Evolutionary conservation across 2,329 filamentous ascomycete species (phyloP), one percentile per base, ranked within the genome.

Genomic region (Hypoxylon sp.): DNA sequence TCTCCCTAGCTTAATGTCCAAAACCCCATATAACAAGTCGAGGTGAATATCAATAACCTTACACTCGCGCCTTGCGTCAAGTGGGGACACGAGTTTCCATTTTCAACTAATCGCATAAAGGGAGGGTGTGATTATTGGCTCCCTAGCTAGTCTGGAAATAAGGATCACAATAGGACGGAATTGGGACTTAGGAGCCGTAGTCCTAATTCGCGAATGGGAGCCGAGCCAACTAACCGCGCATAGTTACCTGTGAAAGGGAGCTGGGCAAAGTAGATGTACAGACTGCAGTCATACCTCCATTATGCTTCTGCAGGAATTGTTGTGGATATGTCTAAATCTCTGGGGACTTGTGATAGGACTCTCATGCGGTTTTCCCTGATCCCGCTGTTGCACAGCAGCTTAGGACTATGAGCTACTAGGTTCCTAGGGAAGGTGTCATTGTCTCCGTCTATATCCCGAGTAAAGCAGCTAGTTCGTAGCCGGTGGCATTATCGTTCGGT

Each of bases 41-140:
- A 64, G 11, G 25, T 51, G 46, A 61, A 37, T 44, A 50, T 40
- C 40, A 54, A 54, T 42, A 55, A 37, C 30, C 44, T 20, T 33
- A 6, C 37, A 17, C 37, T 44, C 14, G 44, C 30, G 48, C 48
- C 59, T 66, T 62, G 66, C 35, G 33, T 66, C 27, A n/a, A 61
- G 56, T 62, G 66, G 62, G 44, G 53, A 64, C 14, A 37, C 17
- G 42, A 30, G 33, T 60, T 70, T 61, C 64, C 59, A 54, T 57
- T 70, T 68, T 61, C 59, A 61, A 66, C 56, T 50, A 64, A 60
- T 31, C 59, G 53, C 64, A 72, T 62, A 22, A 46, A 37, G 20
- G 50, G 51, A 25, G 55, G 53, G 61, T 68, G 13, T 60, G 49
- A 70, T 66, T 54, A 68, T 66, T 68, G 61, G 49, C 44, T 54